These are phyloP conservation scores for Boletellus deceptivus DNA, from an alignment of 1,284 basidiomycete species.

Conservation along the genomic window DNA sequence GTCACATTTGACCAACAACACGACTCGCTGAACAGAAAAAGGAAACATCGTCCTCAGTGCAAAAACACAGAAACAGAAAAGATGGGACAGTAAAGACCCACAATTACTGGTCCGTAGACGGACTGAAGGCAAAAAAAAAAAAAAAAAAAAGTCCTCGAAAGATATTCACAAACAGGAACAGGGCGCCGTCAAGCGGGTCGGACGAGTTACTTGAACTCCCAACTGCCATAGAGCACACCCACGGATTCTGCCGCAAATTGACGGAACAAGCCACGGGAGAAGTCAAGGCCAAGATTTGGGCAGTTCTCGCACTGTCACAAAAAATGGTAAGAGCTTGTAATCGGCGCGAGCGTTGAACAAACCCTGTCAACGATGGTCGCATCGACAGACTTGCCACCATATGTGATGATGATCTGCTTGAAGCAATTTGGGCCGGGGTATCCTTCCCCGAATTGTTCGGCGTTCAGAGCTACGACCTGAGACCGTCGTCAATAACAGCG, in stretches of 20 bases:
- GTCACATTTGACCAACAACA: conserved; percentile 2
- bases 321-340: conserved; percentile 2
- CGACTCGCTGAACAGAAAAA: neutral
- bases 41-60: neutral
- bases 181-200: neutral
- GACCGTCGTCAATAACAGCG: conserved; percentile 6
- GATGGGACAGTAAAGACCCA: neutral
- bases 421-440: conserved; percentile 64
- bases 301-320: conserved; percentile 64
- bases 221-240: conserved; percentile 58
- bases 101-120: no score
- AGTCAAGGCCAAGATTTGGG: conserved; percentile 68
- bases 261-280: conserved; percentile 74
- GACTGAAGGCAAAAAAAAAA: no score
- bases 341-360: conserved; percentile 2
- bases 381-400: conserved; percentile 52
- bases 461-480: conserved; percentile 47
- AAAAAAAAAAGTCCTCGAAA: no score
- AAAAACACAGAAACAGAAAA: conserved; percentile 4
- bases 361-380: conserved; percentile 72
- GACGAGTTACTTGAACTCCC: conserved; percentile 39
- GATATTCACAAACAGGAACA: neutral
- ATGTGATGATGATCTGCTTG: conserved; percentile 60
- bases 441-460: conserved; percentile 51
- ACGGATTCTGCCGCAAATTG: conserved; percentile 45